Base-by-base conservation (phyloP, 2,329 filamentous ascomycete genomes). In the Cladosporium sp. region DNA sequence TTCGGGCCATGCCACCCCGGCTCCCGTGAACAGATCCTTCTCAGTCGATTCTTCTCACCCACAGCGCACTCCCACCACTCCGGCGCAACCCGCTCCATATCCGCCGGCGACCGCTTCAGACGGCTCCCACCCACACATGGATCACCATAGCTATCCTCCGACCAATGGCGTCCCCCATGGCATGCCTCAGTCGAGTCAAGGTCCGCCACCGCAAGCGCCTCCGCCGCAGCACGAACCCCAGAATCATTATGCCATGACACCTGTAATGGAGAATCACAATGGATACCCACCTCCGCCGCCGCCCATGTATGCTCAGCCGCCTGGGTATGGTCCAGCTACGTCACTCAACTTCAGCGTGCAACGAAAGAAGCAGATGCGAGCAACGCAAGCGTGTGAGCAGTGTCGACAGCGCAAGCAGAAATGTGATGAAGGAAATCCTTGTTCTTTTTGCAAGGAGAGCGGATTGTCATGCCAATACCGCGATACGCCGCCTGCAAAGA, bases 341-440 rank as follows among this genome's bases (percentile, higher is more conserved):
- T 50, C 46, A 43, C 55, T 53, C 47, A 55, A 56, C 25, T 58
- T 57, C 27, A 58, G 57, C 5, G 56, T 57, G 35, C 58, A 57
- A 50, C 62, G 62, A 25, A 59, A 59, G 50, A 67, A 66, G 52
- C 63, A 65, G 42, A 66, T 67, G 64, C 64, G 65, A 43, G 65
- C 65, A 16, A 64, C 62, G 18, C 64, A 95, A 84, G 93, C 93
- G 32, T 98, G 93, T 69, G 90, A 95, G 62, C 88, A 85, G 67
- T 95, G 90, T 69, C 83, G 90, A 52, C 80, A 86, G 53, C 78
- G 92, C 33, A 95, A 95, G 69, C 89, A 89, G 12, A 95, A 95
- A 69, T 95, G 90, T 66, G 89, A 95, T 61, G 90, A 95, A 72
- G 83, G 84, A 9, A 83, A 86, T 57, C 90, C 86, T 60, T 92